Base-by-base conservation (phyloP, 352 stramenopile species). In the Phytophthora citricola region DNA sequence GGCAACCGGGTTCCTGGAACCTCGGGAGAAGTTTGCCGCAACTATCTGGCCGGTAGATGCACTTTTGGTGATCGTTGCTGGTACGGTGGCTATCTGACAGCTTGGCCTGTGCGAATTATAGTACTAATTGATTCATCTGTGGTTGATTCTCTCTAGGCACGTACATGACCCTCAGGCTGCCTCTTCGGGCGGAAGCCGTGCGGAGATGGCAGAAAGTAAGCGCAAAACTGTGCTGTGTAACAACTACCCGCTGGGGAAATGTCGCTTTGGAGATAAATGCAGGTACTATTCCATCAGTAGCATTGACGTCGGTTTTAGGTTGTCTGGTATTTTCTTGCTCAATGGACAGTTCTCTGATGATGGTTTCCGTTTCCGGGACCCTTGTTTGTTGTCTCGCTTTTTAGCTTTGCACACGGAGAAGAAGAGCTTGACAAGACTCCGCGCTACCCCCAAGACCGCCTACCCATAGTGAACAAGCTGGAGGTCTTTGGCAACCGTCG, bases 201-300 rank as follows among this genome's bases (percentile, higher is more conserved):
- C 61, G 12, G 83, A 91, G 58, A 76, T 77, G 49, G 66, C 72
- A 38, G 73, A 90, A 32, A 46, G 50, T 27, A 81, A 75, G 63
- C 81, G 81, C 41, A 94, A 95, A 75, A 93, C 87, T 9, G 79
- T 87, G 61, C 63, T 95, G 27, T 95, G 87, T 69, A 79, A 78
- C 38, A 92, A 93, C 55, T 94, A 79, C 54, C 85, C 85, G 2
- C 52, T 75, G 24, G 85, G 85, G 5, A 87, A 66, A n/a, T 95
- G 87, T 63, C 84, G 85, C 53, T 95, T 84, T 77, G 87, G 87
- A 55, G 85, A 91, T 75, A 89, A 87, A 39, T 95, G 87, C 84
- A 94, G 78, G 84, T 94, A 85, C 62, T 70, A 71, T 69, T 68
- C 32, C 55, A 73, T 62, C 26, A 62, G 48, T 66, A 72, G 63